Evolutionary conservation across 2,329 filamentous ascomycete species (phyloP).

Genomic region (Aspergillus versicolor): DNA sequence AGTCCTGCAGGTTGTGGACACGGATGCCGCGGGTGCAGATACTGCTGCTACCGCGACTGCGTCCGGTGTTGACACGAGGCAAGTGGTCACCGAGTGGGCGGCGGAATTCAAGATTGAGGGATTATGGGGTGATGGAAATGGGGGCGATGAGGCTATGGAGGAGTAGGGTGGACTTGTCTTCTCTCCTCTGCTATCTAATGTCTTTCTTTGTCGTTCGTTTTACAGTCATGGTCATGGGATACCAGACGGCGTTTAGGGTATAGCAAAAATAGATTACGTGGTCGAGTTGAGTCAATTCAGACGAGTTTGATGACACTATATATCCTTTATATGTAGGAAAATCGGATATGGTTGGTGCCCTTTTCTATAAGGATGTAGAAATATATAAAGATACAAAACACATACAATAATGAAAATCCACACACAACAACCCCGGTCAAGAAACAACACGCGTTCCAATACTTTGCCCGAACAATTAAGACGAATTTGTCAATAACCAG

Average conservation of each 20-base stretch:
- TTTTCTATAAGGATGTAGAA: too few relatives aligned
- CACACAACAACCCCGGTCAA: too few relatives aligned
- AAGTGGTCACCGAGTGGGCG: constrained; percentile 90
- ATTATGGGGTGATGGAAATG: constrained; percentile 77
- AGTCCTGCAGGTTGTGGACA: constrained; percentile 57
- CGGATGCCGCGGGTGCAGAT: constrained; percentile 27
- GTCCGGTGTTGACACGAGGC: constrained; percentile 65
- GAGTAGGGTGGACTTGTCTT: constrained; percentile 29
- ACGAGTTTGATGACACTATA: not conserved
- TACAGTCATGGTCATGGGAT: constrained; percentile 14
- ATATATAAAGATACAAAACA: too few relatives aligned
- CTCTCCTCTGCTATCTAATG: not conserved
- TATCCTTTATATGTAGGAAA: not conserved
- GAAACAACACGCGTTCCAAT: too few relatives aligned
- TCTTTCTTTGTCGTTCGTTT: constrained; percentile 14
- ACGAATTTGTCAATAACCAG: too few relatives aligned
- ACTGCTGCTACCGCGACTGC: constrained; percentile 29
- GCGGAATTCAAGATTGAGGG: constrained; percentile 94
- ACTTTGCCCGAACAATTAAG: too few relatives aligned
- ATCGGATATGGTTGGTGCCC: not conserved
- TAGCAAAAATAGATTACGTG: constrained; percentile 8
- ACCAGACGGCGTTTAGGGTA: constrained; percentile 15
- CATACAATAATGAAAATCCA: too few relatives aligned
- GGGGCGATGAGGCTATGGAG: constrained; percentile 42
- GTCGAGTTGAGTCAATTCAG: not conserved